phyloP scores from a whole-genome alignment of 768 basidiomycete species.

The Russula olivacea region DNA sequence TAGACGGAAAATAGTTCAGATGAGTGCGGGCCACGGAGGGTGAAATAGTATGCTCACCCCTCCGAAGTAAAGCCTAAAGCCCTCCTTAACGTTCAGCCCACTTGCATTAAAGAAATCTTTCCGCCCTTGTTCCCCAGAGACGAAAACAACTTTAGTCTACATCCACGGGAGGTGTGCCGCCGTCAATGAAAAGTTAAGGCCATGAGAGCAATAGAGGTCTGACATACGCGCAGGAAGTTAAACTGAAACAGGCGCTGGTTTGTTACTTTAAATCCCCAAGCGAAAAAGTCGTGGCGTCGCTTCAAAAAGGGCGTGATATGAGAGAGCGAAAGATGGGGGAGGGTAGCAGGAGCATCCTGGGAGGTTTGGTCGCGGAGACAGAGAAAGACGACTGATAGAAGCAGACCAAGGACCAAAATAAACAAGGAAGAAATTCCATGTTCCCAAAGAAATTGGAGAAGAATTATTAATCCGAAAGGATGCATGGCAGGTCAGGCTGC shows the following conservation, averaged over 20 bases:
- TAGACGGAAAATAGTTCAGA: conserved; percentile 29
- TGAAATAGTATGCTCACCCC: conserved; percentile 44
- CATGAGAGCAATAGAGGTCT: conserved; percentile 1
- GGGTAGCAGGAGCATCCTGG: conserved; percentile 42
- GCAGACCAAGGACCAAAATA: conserved; percentile 27
- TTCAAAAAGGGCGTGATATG: conserved; percentile 64
- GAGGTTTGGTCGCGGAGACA: conserved; percentile 2
- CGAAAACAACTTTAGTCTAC: conserved; percentile 67
- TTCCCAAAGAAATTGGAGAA: conserved; percentile 27
- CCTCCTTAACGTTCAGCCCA: conserved; percentile 62
- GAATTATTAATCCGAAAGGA: conserved; percentile 38
- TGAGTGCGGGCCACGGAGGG: background rate
- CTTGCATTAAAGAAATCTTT: conserved; percentile 64
- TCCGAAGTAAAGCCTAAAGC: conserved; percentile 72
- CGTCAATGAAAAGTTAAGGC: conserved; percentile 1
- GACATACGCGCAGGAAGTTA: conserved; percentile 56
- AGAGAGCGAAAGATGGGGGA: conserved; percentile 55
- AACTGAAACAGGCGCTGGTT: conserved; percentile 65
- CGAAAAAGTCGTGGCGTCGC: conserved; percentile 63
- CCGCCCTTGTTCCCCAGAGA: conserved; percentile 68
- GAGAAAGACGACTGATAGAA: conserved; percentile 16
- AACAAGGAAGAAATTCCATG: conserved; percentile 12
- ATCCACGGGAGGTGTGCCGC: conserved; percentile 23
- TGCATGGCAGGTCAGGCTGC: conserved; percentile 33
- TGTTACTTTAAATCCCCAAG: conserved; percentile 62